A percentile compares a stretch with the other conserved stretches of the same genome.
phyloP scores from a whole-genome alignment of 371 early-diverging fungal species.

The Mortierella sp. region DNA sequence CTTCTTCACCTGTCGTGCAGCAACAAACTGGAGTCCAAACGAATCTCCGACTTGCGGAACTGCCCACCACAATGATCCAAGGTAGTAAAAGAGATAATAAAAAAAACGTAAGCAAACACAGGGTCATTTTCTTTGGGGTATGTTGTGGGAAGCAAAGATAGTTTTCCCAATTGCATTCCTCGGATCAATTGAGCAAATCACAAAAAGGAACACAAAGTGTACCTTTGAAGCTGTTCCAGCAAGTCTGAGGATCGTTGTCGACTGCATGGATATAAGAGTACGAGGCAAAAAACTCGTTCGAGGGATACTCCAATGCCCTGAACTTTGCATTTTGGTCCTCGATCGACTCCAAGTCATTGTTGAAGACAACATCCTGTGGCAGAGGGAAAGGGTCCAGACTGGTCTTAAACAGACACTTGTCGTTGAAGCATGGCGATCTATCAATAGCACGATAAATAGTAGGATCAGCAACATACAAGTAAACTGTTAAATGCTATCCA shows the following conservation, averaged over 20 bases:
- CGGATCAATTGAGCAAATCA: not conserved
- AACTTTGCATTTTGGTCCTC: conserved; percentile 59
- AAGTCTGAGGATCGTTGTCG: conserved; percentile 66
- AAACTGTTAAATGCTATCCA: not conserved
- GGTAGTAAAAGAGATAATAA: not conserved
- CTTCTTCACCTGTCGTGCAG: conserved; percentile 32
- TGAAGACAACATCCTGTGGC: conserved; percentile 59
- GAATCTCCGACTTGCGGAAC: conserved; percentile 66
- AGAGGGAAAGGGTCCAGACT: conserved; percentile 68
- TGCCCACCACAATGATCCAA: not conserved
- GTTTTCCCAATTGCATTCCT: not conserved
- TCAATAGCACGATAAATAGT: not conserved
- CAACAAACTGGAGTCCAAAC: conserved; percentile 67
- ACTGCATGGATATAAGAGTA: conserved; percentile 68
- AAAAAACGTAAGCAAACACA: conserved; percentile 10
- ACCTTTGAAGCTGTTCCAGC: conserved; percentile 68
- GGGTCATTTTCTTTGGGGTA: not conserved
- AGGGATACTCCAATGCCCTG: conserved; percentile 57
- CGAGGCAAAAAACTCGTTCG: conserved; percentile 59
- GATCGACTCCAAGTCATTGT: conserved; percentile 56
- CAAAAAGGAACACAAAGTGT: not conserved
- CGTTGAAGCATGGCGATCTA: conserved; percentile 69
- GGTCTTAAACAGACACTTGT: conserved; percentile 70
- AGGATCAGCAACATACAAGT: not conserved
- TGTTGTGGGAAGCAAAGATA: not conserved